Base-by-base conservation (phyloP, 2,329 filamentous ascomycete species). In the Xylaria sp. region DNA sequence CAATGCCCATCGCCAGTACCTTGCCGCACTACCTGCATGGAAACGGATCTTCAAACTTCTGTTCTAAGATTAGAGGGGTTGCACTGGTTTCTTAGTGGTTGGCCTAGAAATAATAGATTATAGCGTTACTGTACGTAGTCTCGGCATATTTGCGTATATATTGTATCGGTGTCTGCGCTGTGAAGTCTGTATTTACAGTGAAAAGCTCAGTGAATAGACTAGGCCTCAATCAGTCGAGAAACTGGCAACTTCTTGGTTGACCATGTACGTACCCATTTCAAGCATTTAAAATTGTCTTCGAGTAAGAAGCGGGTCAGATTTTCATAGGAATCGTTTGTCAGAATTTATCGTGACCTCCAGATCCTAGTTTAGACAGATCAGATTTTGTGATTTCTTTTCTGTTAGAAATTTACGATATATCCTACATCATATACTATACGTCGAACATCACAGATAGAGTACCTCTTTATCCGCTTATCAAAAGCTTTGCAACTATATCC, bases 1-100 rank as follows among this genome's bases (percentile, higher is more conserved):
- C 76, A 83, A 87, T 71, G 82, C 78, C 10, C 80, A 82, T 67
- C 83, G 83, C 55, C 80, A 78, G 15, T 73, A 83, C 72, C 75
- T 85, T 30, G 83, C 83, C 32, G 73, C 78, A 0, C 81, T 80
- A 71, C 84, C 86, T 9, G 76, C 80, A 0, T 88, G 85, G 85
- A 80, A 73, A 69, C 77, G 80, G 2, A 23, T 78, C 5, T 23
- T 74, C 10, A 67, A 79, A 10, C 4, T 68, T 13, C 10, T 81
- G 0, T 82, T 81, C 74, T 78, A 76, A 63, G 53, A 32, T 25
- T 61, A 60, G 39, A 48, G 25, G 28, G 23, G 34, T 55, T 61
- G n/a, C 36, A 13, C 4, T 45, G 23, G 57, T 23, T 28, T 28
- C 7, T 46, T 20, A 23, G 41, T 81, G 5, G 73, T 78, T 41